Conservation (phyloP, 1,284 basidiomycete species). For the Heimioporus punctisporus region DNA sequence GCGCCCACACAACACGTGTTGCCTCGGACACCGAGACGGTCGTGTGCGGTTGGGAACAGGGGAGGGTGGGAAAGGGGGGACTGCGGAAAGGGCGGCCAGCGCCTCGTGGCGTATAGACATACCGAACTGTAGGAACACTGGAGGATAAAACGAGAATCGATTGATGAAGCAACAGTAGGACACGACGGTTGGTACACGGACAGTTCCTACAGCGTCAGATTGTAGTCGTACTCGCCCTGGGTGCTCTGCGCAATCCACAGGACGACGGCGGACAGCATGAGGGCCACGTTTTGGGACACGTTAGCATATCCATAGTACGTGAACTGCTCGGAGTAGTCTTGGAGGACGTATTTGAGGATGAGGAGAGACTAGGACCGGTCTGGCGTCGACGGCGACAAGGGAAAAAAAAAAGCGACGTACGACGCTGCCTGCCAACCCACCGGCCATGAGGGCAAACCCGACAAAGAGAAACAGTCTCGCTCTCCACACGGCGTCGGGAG, state of each 20-base stretch:
- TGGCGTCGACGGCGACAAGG: background rate
- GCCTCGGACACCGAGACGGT: no score
- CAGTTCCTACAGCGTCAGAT: slow-evolving; percentile 76
- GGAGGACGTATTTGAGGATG: slow-evolving; percentile 91
- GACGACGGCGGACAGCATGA: slow-evolving; percentile 90
- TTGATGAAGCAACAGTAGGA: no score
- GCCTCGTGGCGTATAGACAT: no score
- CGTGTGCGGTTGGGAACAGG: no score
- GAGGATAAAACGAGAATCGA: no score
- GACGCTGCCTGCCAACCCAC: slow-evolving; percentile 92
- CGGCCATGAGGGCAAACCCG: slow-evolving; percentile 97
- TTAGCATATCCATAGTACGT: slow-evolving; percentile 95
- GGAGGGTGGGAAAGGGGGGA: no score
- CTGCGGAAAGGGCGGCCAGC: no score
- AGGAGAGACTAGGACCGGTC: slow-evolving; percentile 70
- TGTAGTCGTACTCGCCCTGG: slow-evolving; percentile 88
- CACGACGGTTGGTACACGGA: no score
- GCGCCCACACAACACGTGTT: no score
- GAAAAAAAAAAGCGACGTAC: slow-evolving; percentile 50
- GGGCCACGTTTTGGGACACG: slow-evolving; percentile 88
- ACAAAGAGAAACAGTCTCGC: slow-evolving; percentile 92
- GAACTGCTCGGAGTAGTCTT: slow-evolving; percentile 75
- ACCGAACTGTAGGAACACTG: no score
- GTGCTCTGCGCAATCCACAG: slow-evolving; percentile 88
- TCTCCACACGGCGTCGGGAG: slow-evolving; percentile 86